A percentile compares a stretch with the other conserved stretches of the same genome.
Evolutionary conservation across 768 basidiomycete species (phyloP).

Genomic region (Pholiota conissans): DNA sequence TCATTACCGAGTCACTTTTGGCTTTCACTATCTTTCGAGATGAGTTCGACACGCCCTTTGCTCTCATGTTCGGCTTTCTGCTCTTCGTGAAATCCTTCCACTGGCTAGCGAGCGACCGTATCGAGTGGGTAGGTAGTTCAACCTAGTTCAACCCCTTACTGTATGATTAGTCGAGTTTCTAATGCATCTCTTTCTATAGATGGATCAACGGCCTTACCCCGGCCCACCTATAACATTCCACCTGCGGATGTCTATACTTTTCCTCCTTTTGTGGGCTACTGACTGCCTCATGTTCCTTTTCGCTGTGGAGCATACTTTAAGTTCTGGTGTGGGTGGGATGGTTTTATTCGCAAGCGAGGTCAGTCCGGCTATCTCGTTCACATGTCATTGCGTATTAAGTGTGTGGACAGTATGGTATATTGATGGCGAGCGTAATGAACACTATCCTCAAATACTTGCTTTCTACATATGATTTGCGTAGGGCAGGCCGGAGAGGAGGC

Average conservation of each 20-base stretch:
- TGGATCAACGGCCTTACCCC: conserved; percentile 94
- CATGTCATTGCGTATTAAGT: conserved; percentile 10
- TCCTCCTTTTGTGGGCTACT: conserved; percentile 69
- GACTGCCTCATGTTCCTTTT: conserved; percentile 80
- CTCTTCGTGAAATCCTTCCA: conserved; percentile 97
- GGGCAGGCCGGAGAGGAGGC: conserved; percentile 75
- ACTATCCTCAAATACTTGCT: conserved; percentile 82
- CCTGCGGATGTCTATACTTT: conserved; percentile 74
- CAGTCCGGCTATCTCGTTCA: conserved; percentile 22
- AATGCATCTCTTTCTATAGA: conserved; percentile 46
- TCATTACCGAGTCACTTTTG: conserved; percentile 92
- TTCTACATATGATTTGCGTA: conserved; percentile 77
- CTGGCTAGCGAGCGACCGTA: conserved; percentile 93
- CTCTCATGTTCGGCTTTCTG: conserved; percentile 91
- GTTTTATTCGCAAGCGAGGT: conserved; percentile 96
- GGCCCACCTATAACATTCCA: conserved; percentile 85
- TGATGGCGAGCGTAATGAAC: conserved; percentile 79
- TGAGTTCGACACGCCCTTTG: conserved; percentile 91
- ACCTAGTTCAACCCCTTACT: background rate
- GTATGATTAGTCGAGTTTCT: background rate
- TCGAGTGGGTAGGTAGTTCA: conserved; percentile 79
- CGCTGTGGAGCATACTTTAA: conserved; percentile 77
- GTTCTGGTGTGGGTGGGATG: conserved; percentile 84
- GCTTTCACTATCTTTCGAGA: conserved; percentile 98
- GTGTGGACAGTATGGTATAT: conserved; percentile 73